Evolutionary conservation across 106 monocot genomes (phyloP).

Genomic region (Hemerocallis citrina): DNA sequence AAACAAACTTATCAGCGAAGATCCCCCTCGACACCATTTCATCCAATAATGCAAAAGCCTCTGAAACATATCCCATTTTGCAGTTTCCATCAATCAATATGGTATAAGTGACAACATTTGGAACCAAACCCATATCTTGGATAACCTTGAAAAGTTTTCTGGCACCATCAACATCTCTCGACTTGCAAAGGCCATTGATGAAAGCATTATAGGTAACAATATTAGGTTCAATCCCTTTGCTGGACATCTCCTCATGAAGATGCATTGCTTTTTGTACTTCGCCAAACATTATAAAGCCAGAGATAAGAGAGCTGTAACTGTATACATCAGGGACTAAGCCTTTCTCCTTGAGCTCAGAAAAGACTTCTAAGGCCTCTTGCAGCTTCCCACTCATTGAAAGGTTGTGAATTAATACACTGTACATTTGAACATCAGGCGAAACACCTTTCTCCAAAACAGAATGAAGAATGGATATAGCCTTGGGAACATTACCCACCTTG

Average conservation of each 20-base stretch:
- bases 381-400: conserved; percentile 54
- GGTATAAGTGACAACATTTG: conserved; percentile 66
- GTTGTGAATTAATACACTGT: conserved; percentile 60
- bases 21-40: conserved; percentile 62
- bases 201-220: conserved; percentile 67
- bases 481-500: conserved; percentile 34
- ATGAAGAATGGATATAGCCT: conserved; percentile 34
- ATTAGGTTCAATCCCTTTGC: conserved; percentile 52
- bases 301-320: conserved; percentile 60
- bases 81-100: conserved; percentile 61
- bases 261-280: conserved; percentile 43
- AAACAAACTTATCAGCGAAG: conserved; percentile 44
- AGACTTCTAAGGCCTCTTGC: conserved; percentile 46
- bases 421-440: conserved; percentile 55
- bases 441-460: conserved; percentile 41
- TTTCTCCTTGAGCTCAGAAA: conserved; percentile 49
- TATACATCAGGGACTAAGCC: conserved; percentile 55
- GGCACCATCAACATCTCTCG: conserved; percentile 47
- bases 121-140: conserved; percentile 38
- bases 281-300: conserved; percentile 49
- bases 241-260: conserved; percentile 50
- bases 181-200: conserved; percentile 62
- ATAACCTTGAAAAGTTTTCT: conserved; percentile 33
- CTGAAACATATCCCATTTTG: conserved; percentile 39
- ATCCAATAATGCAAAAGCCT: conserved; percentile 65